A percentile compares a stretch with the other conserved stretches of the same genome.
These are phyloP conservation scores for Fraxinus paxiana DNA, from an alignment of 305 asterid genomes.

Conservation along the genomic window DNA sequence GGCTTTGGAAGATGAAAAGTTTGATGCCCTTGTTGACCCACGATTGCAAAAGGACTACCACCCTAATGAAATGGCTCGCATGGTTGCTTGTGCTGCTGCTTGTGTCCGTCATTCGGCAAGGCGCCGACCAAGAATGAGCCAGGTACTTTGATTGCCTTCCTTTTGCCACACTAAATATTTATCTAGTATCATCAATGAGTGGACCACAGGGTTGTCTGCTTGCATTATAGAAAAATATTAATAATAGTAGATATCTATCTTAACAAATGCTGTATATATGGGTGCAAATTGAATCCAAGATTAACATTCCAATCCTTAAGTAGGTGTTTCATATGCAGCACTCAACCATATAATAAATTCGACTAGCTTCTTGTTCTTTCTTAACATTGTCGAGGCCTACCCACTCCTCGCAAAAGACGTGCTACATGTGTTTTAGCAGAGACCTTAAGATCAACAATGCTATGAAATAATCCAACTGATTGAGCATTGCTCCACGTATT, in stretches of 20 bases:
- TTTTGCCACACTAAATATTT: background rate
- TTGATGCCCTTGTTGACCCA: conserved; percentile 48
- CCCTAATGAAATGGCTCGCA: conserved; percentile 61
- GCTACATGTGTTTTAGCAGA: background rate
- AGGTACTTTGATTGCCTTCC: conserved; percentile 32
- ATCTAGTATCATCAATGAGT: background rate
- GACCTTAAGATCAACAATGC: background rate
- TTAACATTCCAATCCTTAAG: background rate
- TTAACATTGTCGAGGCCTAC: background rate
- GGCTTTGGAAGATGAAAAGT: conserved; percentile 65
- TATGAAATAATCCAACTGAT: background rate
- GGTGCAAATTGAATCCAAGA: background rate
- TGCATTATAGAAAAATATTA: background rate
- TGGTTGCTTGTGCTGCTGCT: conserved; percentile 84
- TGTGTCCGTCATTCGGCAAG: conserved; percentile 71
- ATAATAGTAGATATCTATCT: background rate
- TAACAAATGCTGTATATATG: background rate
- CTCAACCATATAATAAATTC: background rate
- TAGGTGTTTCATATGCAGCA: background rate
- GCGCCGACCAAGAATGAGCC: conserved; percentile 74
- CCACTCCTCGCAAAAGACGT: background rate
- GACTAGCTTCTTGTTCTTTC: background rate
- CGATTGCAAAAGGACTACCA: conserved; percentile 39
- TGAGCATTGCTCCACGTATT: background rate
- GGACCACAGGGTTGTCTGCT: background rate